Evolutionary conservation across 805 yeast genomes (phyloP).

Genomic region (Sugiyamaella boreocaroliniensis): DNA sequence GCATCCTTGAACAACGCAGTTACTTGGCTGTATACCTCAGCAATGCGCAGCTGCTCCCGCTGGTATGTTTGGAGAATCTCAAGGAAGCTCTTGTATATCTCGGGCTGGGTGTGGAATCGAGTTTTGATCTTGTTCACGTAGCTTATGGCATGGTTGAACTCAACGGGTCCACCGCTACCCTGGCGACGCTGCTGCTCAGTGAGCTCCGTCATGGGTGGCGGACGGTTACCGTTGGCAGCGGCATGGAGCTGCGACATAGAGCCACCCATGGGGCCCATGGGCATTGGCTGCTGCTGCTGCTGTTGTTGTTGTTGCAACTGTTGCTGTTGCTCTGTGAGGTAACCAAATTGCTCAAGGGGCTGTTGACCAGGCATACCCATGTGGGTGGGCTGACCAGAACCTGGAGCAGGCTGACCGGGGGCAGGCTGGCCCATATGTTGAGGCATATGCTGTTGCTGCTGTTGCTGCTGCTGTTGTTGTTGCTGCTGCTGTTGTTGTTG

Average conservation of each 20-base stretch:
- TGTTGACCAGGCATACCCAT: conserved; percentile 17
- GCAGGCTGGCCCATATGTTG: conserved; percentile 2
- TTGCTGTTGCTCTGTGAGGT: conserved; percentile 17
- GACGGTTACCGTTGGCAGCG: conserved; percentile 32
- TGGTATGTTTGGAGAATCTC: conserved; percentile 96
- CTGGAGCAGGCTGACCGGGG: conserved; percentile 1
- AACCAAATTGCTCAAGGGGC: conserved; percentile 22
- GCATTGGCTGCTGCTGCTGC: conserved; percentile 16
- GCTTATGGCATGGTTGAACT: conserved; percentile 93
- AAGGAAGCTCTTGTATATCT: conserved; percentile 86
- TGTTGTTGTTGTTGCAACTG: conserved; percentile 17
- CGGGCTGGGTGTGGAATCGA: conserved; percentile 89
- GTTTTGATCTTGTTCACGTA: conserved; percentile 95
- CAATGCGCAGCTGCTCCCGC: conserved; percentile 89
- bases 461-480: conserved; percentile 8
- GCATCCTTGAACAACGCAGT: conserved; percentile 83
- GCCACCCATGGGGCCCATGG: conserved; percentile 9
- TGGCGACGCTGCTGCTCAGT: conserved; percentile 23
- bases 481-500: conserved; percentile 6
- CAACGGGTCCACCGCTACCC: conserved; percentile 66
- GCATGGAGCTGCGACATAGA: conserved; percentile 34
- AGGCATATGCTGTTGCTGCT: conserved; percentile 5
- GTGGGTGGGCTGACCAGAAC: neutral
- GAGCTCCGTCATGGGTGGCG: conserved; percentile 9
- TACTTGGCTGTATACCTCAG: conserved; percentile 92